These are phyloP conservation scores for Oleoguttula mirabilis DNA, from an alignment of 495 filamentous ascomycete genomes.

Conservation along the genomic window DNA sequence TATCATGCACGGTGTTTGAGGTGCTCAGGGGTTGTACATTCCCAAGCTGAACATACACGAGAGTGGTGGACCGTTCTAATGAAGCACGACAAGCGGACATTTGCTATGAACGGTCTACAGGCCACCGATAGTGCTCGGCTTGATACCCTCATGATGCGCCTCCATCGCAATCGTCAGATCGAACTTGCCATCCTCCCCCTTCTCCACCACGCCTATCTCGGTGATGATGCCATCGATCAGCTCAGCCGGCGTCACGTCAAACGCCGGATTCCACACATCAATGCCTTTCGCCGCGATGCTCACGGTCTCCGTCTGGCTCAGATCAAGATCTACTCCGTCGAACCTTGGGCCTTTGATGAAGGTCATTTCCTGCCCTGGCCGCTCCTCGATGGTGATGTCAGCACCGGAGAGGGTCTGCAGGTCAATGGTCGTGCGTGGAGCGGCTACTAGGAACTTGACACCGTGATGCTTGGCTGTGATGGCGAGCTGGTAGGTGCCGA, in stretches of 20 bases:
- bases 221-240: constrained; percentile 93
- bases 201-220: constrained; percentile 77
- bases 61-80: too few species aligned
- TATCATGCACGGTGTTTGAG: too few species aligned
- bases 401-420: constrained; percentile 59
- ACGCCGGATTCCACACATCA: constrained; percentile 87
- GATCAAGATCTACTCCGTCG: constrained; percentile 35
- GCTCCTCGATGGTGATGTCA: constrained; percentile 80
- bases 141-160: constrained; percentile 15
- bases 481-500: constrained; percentile 87
- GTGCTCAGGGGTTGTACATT: too few species aligned
- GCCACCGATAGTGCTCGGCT: constrained; percentile 22
- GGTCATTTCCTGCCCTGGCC: constrained; percentile 64
- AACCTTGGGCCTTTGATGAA: constrained; percentile 58
- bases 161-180: constrained; percentile 49
- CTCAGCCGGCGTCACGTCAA: constrained; percentile 78
- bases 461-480: constrained; percentile 76
- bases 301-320: constrained; percentile 49
- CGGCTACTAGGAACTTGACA: constrained; percentile 89
- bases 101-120: constrained; percentile 14
- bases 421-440: constrained; percentile 89
- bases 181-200: constrained; percentile 61
- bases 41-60: too few species aligned
- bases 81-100: too few species aligned
- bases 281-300: constrained; percentile 72